Percentiles rank a stretch among this genome's conserved stretches.
phyloP scores from a whole-genome alignment of 331 rosid species.

The Saraca asoca region DNA sequence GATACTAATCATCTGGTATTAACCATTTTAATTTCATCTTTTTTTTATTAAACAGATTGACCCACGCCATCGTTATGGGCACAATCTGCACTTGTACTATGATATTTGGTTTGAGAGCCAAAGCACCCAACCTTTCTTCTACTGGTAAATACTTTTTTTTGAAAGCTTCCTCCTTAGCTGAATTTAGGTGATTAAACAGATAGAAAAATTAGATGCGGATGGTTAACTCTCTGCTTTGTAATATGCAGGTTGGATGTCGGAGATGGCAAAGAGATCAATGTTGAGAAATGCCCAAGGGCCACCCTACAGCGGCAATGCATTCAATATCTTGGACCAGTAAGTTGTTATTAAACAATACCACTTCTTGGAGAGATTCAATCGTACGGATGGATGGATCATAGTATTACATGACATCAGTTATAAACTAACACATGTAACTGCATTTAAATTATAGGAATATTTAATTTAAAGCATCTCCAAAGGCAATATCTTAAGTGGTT shows the following conservation, averaged over 20 bases:
- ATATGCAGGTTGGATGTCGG: conserved; percentile 83
- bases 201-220: conserved; percentile 6
- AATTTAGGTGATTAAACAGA: neutral
- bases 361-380: neutral
- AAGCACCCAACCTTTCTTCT: conserved; percentile 90
- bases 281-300: conserved; percentile 64
- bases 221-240: conserved; percentile 18
- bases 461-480: no score
- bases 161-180: neutral
- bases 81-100: conserved; percentile 83
- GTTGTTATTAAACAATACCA: conserved; percentile 24
- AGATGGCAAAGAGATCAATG: conserved; percentile 78
- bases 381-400: no score
- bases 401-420: no score
- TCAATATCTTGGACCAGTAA: conserved; percentile 85
- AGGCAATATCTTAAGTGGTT: no score
- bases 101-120: conserved; percentile 87
- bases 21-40: conserved; percentile 1
- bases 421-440: no score
- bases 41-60: conserved; percentile 60
- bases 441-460: no score
- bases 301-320: conserved; percentile 84
- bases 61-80: conserved; percentile 98
- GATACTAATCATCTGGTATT: neutral
- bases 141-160: conserved; percentile 59